phyloP scores from a whole-genome alignment of 1,139 yeast genomes.

The Kodamaea anthophila region DNA sequence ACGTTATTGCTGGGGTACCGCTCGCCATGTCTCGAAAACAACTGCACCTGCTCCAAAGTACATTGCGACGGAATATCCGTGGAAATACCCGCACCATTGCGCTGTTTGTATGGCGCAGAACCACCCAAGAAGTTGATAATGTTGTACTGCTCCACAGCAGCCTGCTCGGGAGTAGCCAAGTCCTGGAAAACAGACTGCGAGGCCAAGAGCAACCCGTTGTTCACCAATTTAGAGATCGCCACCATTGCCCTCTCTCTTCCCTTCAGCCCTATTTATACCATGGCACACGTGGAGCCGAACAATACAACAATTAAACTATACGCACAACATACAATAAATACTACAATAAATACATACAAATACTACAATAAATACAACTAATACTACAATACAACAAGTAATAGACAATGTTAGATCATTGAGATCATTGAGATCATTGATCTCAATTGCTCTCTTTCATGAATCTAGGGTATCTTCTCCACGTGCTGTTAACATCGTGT shows the following conservation, averaged over 20 bases:
- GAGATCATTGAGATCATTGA: neutral
- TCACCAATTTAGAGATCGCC: conserved; percentile 23
- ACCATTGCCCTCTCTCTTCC: too few species aligned
- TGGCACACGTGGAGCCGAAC: too few species aligned
- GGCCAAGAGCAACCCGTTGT: conserved; percentile 24
- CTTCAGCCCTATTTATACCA: too few species aligned
- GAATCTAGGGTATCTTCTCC: too few species aligned
- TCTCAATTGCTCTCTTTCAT: too few species aligned
- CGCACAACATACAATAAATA: too few species aligned
- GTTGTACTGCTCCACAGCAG: conserved; percentile 34
- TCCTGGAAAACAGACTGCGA: conserved; percentile 21
- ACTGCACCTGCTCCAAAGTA: conserved; percentile 57
- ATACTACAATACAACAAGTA: too few species aligned
- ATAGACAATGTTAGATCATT: neutral
- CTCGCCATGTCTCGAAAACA: conserved; percentile 69
- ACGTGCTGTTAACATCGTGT: too few species aligned
- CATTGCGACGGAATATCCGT: conserved; percentile 47
- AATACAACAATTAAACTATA: too few species aligned
- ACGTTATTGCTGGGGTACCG: conserved; percentile 42
- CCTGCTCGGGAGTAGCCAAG: conserved; percentile 34
- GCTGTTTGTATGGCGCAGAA: conserved; percentile 41
- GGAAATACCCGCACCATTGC: conserved; percentile 41
- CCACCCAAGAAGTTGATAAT: conserved; percentile 42
- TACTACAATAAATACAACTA: neutral
- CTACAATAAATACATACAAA: too few species aligned